These are phyloP conservation scores for Suillus variegatus DNA, from an alignment of 768 basidiomycete genomes.

Conservation along the genomic window DNA sequence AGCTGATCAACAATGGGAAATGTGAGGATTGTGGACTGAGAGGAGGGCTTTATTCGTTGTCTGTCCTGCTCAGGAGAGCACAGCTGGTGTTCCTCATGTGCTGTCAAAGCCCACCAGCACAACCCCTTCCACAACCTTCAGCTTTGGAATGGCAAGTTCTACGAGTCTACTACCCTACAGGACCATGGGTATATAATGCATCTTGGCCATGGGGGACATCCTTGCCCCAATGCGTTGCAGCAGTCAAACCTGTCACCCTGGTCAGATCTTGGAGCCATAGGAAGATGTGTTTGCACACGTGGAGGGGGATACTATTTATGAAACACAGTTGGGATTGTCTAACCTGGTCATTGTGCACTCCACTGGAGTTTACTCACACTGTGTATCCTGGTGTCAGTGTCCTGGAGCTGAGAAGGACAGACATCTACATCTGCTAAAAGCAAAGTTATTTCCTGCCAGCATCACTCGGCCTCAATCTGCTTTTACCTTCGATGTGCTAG, in stretches of 20 bases:
- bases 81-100: constrained; percentile 8
- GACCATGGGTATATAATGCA: constrained; percentile 20
- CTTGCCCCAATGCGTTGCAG: too few species aligned
- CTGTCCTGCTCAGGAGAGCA: constrained; percentile 7
- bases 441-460: constrained; percentile 15
- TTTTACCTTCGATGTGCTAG: constrained; percentile 23
- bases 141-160: constrained; percentile 23
- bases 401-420: too few species aligned
- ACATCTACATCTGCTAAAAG: constrained; percentile 16
- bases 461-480: constrained; percentile 15
- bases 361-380: constrained; percentile 9
- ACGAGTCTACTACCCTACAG: constrained; percentile 15
- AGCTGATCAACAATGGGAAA: background rate
- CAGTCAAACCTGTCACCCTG: too few species aligned
- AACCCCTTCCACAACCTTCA: constrained; percentile 19
- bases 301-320: background rate
- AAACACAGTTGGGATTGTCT: background rate
- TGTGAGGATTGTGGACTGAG: background rate
- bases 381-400: background rate
- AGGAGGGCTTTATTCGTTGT: background rate
- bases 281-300: background rate
- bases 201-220: constrained; percentile 18
- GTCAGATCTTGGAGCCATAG: too few species aligned
- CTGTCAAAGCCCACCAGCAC: background rate
- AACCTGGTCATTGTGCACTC: constrained; percentile 5